Evolutionary conservation across 441 rosid species (phyloP).

Genomic region (Adansonia gregorii): DNA sequence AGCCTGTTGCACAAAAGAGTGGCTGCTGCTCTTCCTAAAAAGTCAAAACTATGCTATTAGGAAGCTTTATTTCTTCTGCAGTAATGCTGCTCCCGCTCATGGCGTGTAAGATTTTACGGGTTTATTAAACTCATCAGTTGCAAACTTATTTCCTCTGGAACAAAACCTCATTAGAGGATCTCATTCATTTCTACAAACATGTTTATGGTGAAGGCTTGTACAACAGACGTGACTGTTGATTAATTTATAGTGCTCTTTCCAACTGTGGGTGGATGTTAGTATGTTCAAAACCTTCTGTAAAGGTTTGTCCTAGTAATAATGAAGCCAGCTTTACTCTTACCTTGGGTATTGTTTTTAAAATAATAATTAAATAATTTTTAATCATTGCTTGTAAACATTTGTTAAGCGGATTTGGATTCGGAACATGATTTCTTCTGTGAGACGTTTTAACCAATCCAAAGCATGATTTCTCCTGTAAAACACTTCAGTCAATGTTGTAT

Average conservation of each 20-base stretch:
- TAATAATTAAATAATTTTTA: too few relatives aligned
- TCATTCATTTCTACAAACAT: slow-evolving; percentile 24
- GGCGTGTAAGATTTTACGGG: slow-evolving; percentile 33
- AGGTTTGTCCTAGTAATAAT: too few relatives aligned
- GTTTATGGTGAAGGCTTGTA: slow-evolving; percentile 31
- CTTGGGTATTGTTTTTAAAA: too few relatives aligned
- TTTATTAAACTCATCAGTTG: slow-evolving; percentile 19
- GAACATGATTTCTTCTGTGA: too few relatives aligned
- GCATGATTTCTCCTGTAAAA: too few relatives aligned
- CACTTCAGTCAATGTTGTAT: too few relatives aligned
- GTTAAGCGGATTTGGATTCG: too few relatives aligned
- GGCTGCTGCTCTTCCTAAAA: slow-evolving; percentile 65
- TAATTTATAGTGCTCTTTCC: slow-evolving; percentile 21
- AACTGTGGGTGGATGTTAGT: not conserved
- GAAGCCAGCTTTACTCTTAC: too few relatives aligned
- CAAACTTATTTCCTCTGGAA: slow-evolving; percentile 25
- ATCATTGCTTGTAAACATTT: too few relatives aligned
- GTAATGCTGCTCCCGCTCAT: not conserved
- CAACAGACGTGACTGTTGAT: slow-evolving; percentile 24
- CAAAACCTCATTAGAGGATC: slow-evolving; percentile 20
- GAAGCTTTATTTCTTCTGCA: slow-evolving; percentile 7
- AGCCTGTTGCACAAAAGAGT: slow-evolving; percentile 61
- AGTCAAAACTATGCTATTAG: not conserved
- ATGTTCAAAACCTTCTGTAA: too few relatives aligned
- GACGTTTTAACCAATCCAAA: too few relatives aligned